These are phyloP conservation scores for Podaxis sp. DNA, from an alignment of 768 basidiomycete species.

Conservation along the genomic window DNA sequence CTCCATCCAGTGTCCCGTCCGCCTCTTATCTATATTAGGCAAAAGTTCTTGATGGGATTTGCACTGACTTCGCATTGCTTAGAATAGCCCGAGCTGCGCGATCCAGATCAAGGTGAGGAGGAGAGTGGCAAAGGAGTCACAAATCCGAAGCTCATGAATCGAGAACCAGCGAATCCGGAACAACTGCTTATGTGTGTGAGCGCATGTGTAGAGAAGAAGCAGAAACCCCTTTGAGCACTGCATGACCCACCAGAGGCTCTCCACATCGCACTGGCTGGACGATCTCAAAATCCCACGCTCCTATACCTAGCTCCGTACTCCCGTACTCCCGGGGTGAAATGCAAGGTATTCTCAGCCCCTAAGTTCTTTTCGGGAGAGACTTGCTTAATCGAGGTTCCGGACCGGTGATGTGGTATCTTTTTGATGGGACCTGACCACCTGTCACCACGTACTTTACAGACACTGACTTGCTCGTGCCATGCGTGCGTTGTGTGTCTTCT, in stretches of 20 bases:
- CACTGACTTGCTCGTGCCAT: no score
- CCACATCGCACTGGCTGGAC: no score
- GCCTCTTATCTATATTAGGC: slow-evolving; percentile 1
- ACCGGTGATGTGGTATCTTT: background rate
- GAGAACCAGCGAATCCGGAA: background rate
- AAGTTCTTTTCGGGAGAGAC: background rate
- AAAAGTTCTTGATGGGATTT: slow-evolving; percentile 1
- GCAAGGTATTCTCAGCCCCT: background rate
- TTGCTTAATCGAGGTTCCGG: background rate
- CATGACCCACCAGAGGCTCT: no score
- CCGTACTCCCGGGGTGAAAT: background rate
- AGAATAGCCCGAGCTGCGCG: slow-evolving; percentile 1
- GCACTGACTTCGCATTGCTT: background rate
- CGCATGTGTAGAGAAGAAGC: no score
- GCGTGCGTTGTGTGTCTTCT: no score
- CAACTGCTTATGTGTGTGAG: background rate
- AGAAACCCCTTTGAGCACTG: no score
- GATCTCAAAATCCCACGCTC: no score
- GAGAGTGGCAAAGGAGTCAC: background rate
- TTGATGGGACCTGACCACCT: no score
- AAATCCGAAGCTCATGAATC: background rate
- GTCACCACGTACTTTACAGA: no score
- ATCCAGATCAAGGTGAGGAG: background rate
- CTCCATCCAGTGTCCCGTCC: background rate
- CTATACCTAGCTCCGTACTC: no score